A percentile compares a stretch with the other conserved stretches of the same genome.
Conservation (phyloP, 2,329 filamentous ascomycete genomes). For the Aspergillus texensis region DNA sequence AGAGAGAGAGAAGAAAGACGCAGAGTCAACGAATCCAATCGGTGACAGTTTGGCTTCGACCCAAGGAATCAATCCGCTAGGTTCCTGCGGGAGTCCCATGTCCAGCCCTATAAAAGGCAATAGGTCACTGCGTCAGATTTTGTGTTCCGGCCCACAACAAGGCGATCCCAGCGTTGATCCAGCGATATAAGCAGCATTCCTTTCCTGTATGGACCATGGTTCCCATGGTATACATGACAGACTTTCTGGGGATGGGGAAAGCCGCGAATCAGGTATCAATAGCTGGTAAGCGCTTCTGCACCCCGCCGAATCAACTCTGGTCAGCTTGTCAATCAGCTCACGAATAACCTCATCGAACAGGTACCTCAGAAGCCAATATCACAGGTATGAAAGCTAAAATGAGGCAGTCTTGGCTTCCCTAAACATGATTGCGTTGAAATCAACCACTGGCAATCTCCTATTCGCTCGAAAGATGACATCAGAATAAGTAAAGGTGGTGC, state of each 20-base stretch:
- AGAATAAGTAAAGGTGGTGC: not conserved
- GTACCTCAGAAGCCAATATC: not conserved
- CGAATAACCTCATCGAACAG: not conserved
- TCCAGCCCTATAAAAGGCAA: not conserved
- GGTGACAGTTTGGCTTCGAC: not conserved
- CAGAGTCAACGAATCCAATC: too few species aligned
- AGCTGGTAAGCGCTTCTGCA: not conserved
- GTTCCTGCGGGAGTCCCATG: not conserved
- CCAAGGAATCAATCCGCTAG: not conserved
- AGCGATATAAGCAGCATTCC: not conserved
- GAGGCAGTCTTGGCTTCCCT: too few species aligned
- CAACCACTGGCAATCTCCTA: not conserved
- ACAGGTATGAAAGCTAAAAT: not conserved
- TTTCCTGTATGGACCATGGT: not conserved
- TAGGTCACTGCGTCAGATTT: not conserved
- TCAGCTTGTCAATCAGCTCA: not conserved
- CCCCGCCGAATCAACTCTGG: not conserved
- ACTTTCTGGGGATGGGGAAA: not conserved
- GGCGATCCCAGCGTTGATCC: not conserved
- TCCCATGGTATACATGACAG: not conserved
- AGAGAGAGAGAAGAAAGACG: too few species aligned
- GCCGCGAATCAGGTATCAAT: not conserved
- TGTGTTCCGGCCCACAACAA: not conserved
- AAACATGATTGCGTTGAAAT: not conserved
- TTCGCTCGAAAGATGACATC: not conserved